A percentile compares a stretch with the other conserved stretches of the same genome.
These are phyloP conservation scores for Skeletonema tropicum DNA, from an alignment of 108 stramenopile genomes.

Conservation along the genomic window DNA sequence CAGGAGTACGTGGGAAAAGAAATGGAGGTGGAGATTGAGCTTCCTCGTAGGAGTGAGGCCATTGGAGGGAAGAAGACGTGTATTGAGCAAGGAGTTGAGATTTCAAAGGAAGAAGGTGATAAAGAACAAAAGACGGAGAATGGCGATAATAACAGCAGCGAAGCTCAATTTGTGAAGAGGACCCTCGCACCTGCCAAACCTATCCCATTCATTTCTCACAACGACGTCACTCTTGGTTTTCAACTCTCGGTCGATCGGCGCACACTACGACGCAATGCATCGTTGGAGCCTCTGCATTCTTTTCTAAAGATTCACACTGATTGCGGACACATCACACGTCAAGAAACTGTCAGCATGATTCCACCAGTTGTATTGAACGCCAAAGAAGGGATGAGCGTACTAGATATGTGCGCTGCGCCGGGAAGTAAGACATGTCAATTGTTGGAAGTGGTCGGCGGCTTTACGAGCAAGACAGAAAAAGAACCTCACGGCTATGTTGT, in stretches of 20 bases:
- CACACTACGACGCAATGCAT: conserved; percentile 72
- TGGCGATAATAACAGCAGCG: conserved; percentile 2
- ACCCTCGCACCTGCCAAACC: conserved; percentile 70
- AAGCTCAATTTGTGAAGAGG: conserved; percentile 34
- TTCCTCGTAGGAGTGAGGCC: conserved; percentile 49
- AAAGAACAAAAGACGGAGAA: conserved; percentile 13
- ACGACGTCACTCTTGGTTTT: conserved; percentile 45
- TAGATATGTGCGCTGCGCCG: conserved; percentile 98
- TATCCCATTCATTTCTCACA: conserved; percentile 67
- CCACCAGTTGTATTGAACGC: conserved; percentile 94
- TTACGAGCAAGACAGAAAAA: conserved; percentile 19
- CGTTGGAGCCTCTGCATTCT: conserved; percentile 59
- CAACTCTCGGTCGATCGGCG: conserved; percentile 78
- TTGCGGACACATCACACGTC: conserved; percentile 91
- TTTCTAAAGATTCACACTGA: conserved; percentile 86
- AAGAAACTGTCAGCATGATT: conserved; percentile 99
- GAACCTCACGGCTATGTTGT: conserved; percentile 86
- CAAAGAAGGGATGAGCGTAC: conserved; percentile 76
- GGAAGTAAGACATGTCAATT: conserved; percentile 98
- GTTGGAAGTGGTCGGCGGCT: conserved; percentile 79
- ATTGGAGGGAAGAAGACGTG: conserved; percentile 46
- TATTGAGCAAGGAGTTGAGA: conserved; percentile 10
- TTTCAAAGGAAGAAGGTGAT: conserved; percentile 12
- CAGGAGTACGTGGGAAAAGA: conserved; percentile 71
- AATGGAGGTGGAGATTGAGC: conserved; percentile 71